Evolutionary conservation across 2,329 filamentous ascomycete genomes (phyloP).

Genomic region (Arachnomyces sp.): DNA sequence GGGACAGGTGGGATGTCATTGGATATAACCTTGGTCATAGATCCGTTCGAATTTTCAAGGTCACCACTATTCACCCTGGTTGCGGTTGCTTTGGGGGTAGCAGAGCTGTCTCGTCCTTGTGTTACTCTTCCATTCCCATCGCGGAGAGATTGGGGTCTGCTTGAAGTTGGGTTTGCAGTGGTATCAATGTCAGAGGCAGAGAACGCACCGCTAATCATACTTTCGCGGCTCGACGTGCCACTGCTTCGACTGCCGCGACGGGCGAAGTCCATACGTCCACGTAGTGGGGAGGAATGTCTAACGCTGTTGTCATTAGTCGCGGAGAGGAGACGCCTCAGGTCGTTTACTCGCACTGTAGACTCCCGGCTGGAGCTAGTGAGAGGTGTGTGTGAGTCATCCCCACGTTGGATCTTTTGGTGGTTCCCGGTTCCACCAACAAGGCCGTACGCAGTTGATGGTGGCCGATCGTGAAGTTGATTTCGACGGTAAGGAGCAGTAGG

Average conservation of each 20-base stretch:
- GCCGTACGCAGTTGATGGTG: constrained; percentile 13
- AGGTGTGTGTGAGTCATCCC: constrained; percentile 26
- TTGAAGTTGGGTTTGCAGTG: constrained; percentile 17
- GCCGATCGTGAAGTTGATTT: constrained; percentile 13
- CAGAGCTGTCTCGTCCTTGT: constrained; percentile 19
- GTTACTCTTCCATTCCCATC: constrained; percentile 13
- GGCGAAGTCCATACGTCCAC: constrained; percentile 26
- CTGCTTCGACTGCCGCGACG: constrained; percentile 23
- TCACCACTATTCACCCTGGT: constrained; percentile 13
- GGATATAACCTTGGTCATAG: constrained; percentile 10
- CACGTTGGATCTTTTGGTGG: constrained; percentile 25
- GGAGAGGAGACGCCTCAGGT: constrained; percentile 40
- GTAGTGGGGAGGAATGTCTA: constrained; percentile 35
- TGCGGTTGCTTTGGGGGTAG: constrained; percentile 25
- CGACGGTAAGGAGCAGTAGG: constrained; percentile 14
- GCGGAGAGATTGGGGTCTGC: constrained; percentile 20
- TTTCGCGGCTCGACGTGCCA: constrained; percentile 35
- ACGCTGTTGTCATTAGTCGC: constrained; percentile 26
- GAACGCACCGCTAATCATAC: constrained; percentile 35
- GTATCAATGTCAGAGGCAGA: constrained; percentile 28
- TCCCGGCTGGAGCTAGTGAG: constrained; percentile 32
- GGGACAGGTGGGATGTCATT: constrained; percentile 39
- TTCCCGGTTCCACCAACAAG: constrained; percentile 18
- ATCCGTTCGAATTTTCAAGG: constrained; percentile 10
- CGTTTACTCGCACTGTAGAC: constrained; percentile 40